These are phyloP conservation scores for Ammopiptanthus mongolicus DNA, from an alignment of 306 rosid species.

Conservation along the genomic window DNA sequence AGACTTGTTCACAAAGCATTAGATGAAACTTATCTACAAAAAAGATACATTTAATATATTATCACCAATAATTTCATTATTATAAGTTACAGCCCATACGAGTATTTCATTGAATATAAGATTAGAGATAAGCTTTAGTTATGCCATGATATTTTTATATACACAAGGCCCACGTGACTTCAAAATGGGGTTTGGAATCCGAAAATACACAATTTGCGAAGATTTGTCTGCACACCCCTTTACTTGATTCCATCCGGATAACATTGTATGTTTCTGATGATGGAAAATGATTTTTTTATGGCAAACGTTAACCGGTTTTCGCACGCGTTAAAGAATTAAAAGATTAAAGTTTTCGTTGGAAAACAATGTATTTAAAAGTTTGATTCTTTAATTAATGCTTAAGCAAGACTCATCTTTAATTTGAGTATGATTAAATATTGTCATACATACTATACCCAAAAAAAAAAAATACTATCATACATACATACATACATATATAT, in stretches of 20 bases:
- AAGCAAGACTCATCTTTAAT: too few relatives aligned
- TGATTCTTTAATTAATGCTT: too few relatives aligned
- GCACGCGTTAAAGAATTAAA: too few relatives aligned
- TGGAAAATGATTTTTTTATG: too few relatives aligned
- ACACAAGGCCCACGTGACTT: constrained; percentile 2
- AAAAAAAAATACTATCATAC: too few relatives aligned
- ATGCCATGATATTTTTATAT: background rate
- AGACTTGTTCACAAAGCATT: background rate
- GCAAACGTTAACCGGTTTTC: too few relatives aligned
- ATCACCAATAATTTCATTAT: background rate
- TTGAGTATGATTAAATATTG: too few relatives aligned
- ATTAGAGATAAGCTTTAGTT: constrained; percentile 20
- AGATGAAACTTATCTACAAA: constrained; percentile 6
- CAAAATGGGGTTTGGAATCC: constrained; percentile 23
- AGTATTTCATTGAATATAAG: constrained; percentile 4
- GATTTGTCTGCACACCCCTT: background rate
- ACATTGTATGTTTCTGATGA: background rate
- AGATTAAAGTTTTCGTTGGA: too few relatives aligned
- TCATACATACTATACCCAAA: too few relatives aligned
- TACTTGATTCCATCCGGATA: constrained; percentile 11
- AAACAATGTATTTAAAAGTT: too few relatives aligned
- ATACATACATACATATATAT: too few relatives aligned
- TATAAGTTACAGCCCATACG: background rate
- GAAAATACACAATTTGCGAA: constrained; percentile 9
- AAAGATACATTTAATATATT: background rate